Evolutionary conservation across 371 early-diverging fungal genomes (phyloP), one percentile per base, ranked within the genome.

Genomic region (Massospora cicadina): DNA sequence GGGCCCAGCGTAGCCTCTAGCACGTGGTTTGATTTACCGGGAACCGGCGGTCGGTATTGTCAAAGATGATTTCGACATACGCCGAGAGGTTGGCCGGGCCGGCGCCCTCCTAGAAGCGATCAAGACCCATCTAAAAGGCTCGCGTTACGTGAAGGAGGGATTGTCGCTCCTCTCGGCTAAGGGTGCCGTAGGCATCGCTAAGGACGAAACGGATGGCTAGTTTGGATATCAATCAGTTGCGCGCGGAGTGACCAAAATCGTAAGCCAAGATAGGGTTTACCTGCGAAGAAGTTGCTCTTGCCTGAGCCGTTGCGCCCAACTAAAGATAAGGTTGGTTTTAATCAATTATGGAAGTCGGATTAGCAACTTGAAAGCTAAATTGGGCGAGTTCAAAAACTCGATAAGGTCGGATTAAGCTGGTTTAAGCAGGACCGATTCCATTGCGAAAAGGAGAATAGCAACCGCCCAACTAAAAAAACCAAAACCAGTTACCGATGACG

Each of bases 241-340:
- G n/a, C n/a, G n/a, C n/a, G n/a, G n/a, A n/a, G n/a, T n/a, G n/a
- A n/a, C n/a, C n/a, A n/a, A n/a, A n/a, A n/a, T n/a, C n/a, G n/a
- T n/a, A n/a, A n/a, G n/a, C n/a, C n/a, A n/a, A n/a, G n/a, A n/a
- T n/a, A n/a, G n/a, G n/a, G n/a, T n/a, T 31, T 75, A 82, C 85
- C 85, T 71, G 94, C 84, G 71, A 99, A 95, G 73, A 99, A 96
- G 76, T 98, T 99, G 74, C 93, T 92, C 76, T 99, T 99, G 27
- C 99, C 99, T 5, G 97, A 89, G 53, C 99, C 99, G 75, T 99
- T 99, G 68, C 95, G 81, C 33, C 99, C 99, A n/a, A 97, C 95
- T 91, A 17, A 10, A 43, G 43, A 10, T 43, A 43, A 43, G 17
- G 17, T 17, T n/a, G n/a, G n/a, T n/a, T n/a, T n/a, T n/a, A n/a